Base-by-base conservation (phyloP, 169 alveolate genomes). In the Cryptosporidium xiaoi region DNA sequence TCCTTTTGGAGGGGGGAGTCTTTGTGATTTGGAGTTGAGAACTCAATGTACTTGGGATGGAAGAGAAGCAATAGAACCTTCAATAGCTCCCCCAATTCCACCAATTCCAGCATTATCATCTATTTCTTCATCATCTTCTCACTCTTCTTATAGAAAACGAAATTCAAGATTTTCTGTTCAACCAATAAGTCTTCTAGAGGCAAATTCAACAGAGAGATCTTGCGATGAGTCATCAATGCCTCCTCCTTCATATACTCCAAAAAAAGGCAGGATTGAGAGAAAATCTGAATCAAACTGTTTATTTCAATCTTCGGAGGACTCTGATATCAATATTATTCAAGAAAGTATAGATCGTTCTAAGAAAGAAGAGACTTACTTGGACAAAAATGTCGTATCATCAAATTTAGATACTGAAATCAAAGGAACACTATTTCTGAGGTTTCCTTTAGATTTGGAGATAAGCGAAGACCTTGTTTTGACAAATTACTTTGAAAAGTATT, bases 41-140 rank as follows among this genome's bases (percentile, higher is more conserved):
- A 90, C 93, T 18, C 90, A 92, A 24, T 92, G 93, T 36, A 91
- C 93, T n/a, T 91, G 93, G 93, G 93, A 91, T 18, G 93, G 93
- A 31, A 82, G 71, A 27, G 93, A 91, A 48, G 90, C 93, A 18
- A 90, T 84, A 12, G 93, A 91, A 31, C 93, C 93, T 5, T 71
- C 93, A 12, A 56, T 91, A 36, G 93, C 93, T 7, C 93, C 93
- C 4, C 90, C 91, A 6, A 92, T 91, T 20, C 93, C 93, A 46
- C 93, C 93, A 1, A 58, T 82, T 15, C 83, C 92, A 31, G 24
- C 82, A 6, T 29, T 46, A 44, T 51, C 68, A 4, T 77, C 87
- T 6, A 62, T 77, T 40, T 77, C 44, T 20, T 51, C 83, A n/a
- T 68, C 71, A 3, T 36, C 27, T 53, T 69, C 87, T 5, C 71